phyloP scores from a whole-genome alignment of 1,139 yeast species.

The Sugiyamaella grinbergsii region DNA sequence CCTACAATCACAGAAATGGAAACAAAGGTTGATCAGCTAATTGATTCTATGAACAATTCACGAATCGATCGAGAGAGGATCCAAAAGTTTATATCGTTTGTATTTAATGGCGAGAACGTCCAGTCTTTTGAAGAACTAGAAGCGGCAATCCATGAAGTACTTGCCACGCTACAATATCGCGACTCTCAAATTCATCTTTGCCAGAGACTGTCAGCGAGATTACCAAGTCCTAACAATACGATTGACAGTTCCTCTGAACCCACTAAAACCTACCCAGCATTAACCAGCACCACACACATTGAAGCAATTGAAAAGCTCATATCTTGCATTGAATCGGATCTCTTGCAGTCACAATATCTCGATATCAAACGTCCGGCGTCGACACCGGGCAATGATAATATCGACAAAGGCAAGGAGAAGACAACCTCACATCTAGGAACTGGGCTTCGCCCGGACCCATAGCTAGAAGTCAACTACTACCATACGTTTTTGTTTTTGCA shows the following conservation, averaged over 20 bases:
- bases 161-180: slow-evolving; percentile 17
- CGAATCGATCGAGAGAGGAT: slow-evolving; percentile 34
- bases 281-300: slow-evolving; percentile 8
- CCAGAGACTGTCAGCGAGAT: slow-evolving; percentile 8
- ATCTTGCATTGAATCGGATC: neutral
- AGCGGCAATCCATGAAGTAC: slow-evolving; percentile 7
- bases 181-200: slow-evolving; percentile 21
- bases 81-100: slow-evolving; percentile 20
- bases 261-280: neutral
- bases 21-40: slow-evolving; percentile 14
- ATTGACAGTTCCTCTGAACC: neutral
- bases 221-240: neutral
- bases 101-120: slow-evolving; percentile 9
- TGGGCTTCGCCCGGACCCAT: neutral
- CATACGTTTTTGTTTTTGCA: too few species aligned
- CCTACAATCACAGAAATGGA: slow-evolving; percentile 11
- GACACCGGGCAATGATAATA: neutral
- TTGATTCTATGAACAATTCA: slow-evolving; percentile 17
- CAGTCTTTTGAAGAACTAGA: slow-evolving; percentile 7
- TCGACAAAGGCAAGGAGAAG: slow-evolving; percentile 2
- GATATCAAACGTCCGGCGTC: neutral
- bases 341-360: neutral
- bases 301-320: slow-evolving; percentile 4
- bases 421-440: neutral
- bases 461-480: too few species aligned